Base-by-base conservation (phyloP, 2,329 filamentous ascomycete genomes). In the Aspergillus bombycis region DNA sequence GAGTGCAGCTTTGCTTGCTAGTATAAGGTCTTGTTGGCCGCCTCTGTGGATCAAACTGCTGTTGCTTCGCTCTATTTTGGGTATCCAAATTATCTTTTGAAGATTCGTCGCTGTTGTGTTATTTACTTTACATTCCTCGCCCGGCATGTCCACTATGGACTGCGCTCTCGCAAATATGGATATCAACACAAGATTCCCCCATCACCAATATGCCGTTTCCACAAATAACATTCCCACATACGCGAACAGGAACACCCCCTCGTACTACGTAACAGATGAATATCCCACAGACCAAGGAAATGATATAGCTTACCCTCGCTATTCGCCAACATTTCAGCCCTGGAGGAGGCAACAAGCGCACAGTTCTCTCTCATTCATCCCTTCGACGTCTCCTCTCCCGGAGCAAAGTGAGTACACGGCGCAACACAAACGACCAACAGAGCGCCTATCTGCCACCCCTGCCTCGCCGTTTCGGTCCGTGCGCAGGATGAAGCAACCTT, bases 381-480 rank as follows among this genome's bases (percentile, higher is more conserved):
- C 75, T 19, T 71, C 76, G 46, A 72, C 73, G 9, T 68, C 67
- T 41, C 70, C 71, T 28, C 75, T 73, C 8, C 65, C 67, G 43
- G 77, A 78, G 34, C 65, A 71, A 28, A 60, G 68, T 23, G 75
- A 77, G 32, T 71, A 73, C n/a, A 62, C 65, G 23, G 64, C 71
- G 14, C 66, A 71, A 41, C 57, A 68, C 26, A 67, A 72, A 61
- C 69, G 74, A 30, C 65, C 71, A 28, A 62, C 65, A 41, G 75
- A 75, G 19, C 72, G 75, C 7, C 66, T 38, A 23, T 55, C 52
- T 14, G 60, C 0, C 62, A 70, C 11, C 62, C 70, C 53, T 72
- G 65, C 78, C 43, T 79, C 77, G 12, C 77, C 77, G 0, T 79
- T 79, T 59, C 76, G 77, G 19, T 79, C 77, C 1, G 77, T 79